These are phyloP conservation scores for Triadica sebifera DNA, from an alignment of 345 rosid species.

Conservation along the genomic window DNA sequence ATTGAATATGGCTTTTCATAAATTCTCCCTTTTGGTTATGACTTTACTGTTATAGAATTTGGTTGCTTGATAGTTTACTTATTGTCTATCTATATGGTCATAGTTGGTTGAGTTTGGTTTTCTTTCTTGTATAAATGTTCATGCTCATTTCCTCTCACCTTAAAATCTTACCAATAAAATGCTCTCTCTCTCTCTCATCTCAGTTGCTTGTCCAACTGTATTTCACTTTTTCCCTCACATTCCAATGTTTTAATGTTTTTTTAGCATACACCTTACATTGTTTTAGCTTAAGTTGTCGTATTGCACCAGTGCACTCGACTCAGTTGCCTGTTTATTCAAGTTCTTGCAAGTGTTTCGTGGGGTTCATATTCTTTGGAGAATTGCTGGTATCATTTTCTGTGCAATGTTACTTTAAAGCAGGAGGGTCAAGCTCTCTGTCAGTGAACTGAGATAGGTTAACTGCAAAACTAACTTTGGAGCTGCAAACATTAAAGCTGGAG, in stretches of 20 bases:
- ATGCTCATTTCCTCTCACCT: neutral
- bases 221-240: neutral
- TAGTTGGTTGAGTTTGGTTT: constrained; percentile 14
- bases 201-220: neutral
- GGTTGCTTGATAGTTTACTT: constrained; percentile 1
- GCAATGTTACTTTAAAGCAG: no score
- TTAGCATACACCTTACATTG: no score
- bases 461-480: no score
- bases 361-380: no score
- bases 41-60: neutral
- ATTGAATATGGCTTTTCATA: neutral
- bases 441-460: no score
- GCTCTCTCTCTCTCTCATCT: neutral
- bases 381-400: no score
- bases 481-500: neutral
- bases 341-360: no score
- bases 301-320: no score
- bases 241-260: neutral
- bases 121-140: neutral
- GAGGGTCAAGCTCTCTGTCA: no score
- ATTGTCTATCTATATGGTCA: neutral
- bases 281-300: no score
- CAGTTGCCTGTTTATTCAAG: no score
- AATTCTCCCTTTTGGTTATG: neutral
- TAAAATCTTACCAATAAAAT: constrained; percentile 6